Base-by-base conservation (phyloP, 208 protist species). In the Acanthamoeba quina region DNA sequence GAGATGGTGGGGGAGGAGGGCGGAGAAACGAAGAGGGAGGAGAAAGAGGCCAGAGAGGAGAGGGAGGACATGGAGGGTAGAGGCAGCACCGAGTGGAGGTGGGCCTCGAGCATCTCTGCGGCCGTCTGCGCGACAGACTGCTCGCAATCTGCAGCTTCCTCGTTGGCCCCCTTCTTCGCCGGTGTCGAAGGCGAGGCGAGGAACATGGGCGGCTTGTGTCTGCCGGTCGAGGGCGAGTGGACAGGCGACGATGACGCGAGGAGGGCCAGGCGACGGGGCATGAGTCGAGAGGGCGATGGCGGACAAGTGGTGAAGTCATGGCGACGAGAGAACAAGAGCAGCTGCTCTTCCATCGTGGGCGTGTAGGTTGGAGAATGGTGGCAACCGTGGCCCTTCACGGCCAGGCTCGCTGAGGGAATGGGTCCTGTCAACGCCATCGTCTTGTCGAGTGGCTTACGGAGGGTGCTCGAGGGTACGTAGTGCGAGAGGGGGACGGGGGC, bases 281-380 rank as follows among this genome's bases (percentile, higher is more conserved):
- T 86, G 49, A 86, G 49, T 3, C 76, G 76, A 11, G 41, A 47
- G 47, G 76, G 49, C 47, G 76, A 62, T n/a, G 76, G 76, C n/a
- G 76, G 76, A 47, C 76, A 86, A n/a, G 52, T 41, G 41, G n/a
- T 86, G 29, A 86, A 86, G 76, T 86, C 76, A 26, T 86, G 76
- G 52, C 41, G 76, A 17, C 52, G 41, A 5, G 76, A 10, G 76
- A 86, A 86, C n/a, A 41, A 9, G 41, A 60, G 6, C 1, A 86
- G 76, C 24, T 86, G 76, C 19, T 54, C 49, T 34, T 60, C 76
- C 76, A 86, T 31, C 5, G 21, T 86, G 41, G 62, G 62, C 62
- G 62, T 26, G 62, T 34, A 70, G 62, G 13, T 11, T 56, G 52
- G 1, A 7, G 56, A 26, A 56, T 64, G 62, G 29, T 34, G 21